Evolutionary conservation across 1,284 basidiomycete genomes (phyloP), one percentile per base, ranked within the genome.

Genomic region (Erythrobasidium hasegawianum): DNA sequence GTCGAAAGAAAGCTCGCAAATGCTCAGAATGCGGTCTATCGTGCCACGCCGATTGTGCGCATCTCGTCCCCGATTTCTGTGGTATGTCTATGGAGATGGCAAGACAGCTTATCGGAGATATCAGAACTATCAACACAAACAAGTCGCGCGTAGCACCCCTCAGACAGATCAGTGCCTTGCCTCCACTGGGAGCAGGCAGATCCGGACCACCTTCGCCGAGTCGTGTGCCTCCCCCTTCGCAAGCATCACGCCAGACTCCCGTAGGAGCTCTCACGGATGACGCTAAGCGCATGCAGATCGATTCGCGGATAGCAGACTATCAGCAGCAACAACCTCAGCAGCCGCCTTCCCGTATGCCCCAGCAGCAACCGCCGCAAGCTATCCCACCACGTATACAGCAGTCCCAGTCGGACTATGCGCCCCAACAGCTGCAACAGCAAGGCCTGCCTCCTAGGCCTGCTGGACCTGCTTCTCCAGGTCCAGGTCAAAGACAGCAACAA

Each of bases 31-130:
- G 96, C 79, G 87, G 88, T 75, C 87, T 97, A 70, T 97, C 95
- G 59, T 96, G 93, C 73, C 96, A 99, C 79, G 92, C 92, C 22
- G 92, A 96, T 71, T 99, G 96, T 79, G 91, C 93, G 0, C 96
- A 98, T 77, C 84, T 98, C 60, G 95, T 99, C 33, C 96, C 96
- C 66, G 95, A 98, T 79, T 97, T 99, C 79, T 99, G 96, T 76
- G 96, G 96, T 57, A 97, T 99, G 95, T 93, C 92, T 22, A 98
- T 98, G 95, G 96, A 97, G 78, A 96, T 91, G 68, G 96, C 96
- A 45, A 97, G 97, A 77, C 86, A 89, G 75, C 83, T 99, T 26
- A 83, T 98, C 62, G 86, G 87, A 69, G 89, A 95, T 77, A 87
- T 92, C 81, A 88, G 83, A 72, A 81, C 82, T 67, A 93, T 85